Evolutionary conservation across 2,329 filamentous ascomycete species (phyloP), one percentile per base, ranked within the genome.

Genomic region (Apiospora pterosperma): DNA sequence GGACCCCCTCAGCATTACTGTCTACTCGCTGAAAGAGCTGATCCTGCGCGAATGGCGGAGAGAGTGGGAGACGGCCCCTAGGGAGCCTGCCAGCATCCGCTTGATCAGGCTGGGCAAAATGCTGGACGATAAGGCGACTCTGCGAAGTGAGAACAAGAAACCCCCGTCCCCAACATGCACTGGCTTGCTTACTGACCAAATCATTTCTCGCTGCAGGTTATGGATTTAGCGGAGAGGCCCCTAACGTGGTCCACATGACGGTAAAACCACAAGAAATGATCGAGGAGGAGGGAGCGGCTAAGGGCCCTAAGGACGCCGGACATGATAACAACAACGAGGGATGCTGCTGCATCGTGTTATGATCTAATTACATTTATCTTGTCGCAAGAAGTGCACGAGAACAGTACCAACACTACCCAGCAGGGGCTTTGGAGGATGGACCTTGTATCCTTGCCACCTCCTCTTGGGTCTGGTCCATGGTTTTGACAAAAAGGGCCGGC

Each of bases 21-120:
- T 97, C 61, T 97, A 97, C 76, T 97, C 92, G 3, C 81, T 98
- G 69, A 97, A 97, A 79, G 93, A 97, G 80, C 81, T 97, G 74
- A 97, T 98, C 75, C 86, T 96, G 81, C 86, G 92, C 72, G 94
- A 97, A 76, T 98, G 95, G 95, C 85, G 93, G 70, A 90, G 89
- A 71, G 92, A 97, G 75, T 97, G 95, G 95, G 94, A 97, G 73
- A 81, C 89, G 19, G 90, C 92, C 73, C 95, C 95, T 1, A 88
- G 91, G 31, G 96, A 92, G 74, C 94, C 95, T 12, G 95, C 90
- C 73, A 92, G 90, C 67, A 98, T 98, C 81, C 85, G 95, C 61
- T 80, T 98, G 72, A 97, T 98, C 73, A 92, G 93, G 68, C 96
- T 97, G 78, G 95, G 95, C 62, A 93, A 95, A 75, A 82, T 97